Evolutionary conservation across 2,329 filamentous ascomycete genomes (phyloP).

Genomic region (Hypomyces perniciosus): DNA sequence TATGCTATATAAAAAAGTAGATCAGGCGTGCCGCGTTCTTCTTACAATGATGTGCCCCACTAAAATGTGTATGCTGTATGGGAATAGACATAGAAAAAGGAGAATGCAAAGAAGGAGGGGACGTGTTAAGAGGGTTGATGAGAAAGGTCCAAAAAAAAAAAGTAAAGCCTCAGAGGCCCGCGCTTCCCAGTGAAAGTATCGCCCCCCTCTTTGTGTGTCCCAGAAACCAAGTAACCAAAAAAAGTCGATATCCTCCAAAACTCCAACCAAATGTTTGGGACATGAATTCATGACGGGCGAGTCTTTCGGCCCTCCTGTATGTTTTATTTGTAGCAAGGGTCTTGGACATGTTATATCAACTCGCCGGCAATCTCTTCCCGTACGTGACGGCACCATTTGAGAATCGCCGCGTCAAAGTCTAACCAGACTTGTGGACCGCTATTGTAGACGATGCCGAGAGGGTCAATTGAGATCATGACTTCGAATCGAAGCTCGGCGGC

Average conservation of each 20-base stretch:
- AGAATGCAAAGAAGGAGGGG: not conserved
- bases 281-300: conserved; percentile 10
- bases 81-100: conserved; percentile 1
- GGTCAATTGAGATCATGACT: conserved; percentile 73
- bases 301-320: not conserved
- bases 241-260: not conserved
- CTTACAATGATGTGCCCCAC: conserved; percentile 2
- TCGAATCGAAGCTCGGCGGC: conserved; percentile 94
- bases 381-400: conserved; percentile 77
- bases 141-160: not conserved
- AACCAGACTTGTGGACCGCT: conserved; percentile 65
- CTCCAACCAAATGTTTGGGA: conserved; percentile 10
- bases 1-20: conserved; percentile 27
- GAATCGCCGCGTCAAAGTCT: conserved; percentile 75
- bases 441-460: conserved; percentile 78
- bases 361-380: conserved; percentile 78
- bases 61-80: conserved; percentile 2
- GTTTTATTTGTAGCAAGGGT: not conserved
- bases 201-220: not conserved
- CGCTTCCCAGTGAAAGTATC: not conserved
- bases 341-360: conserved; percentile 22
- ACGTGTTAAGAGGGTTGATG: not conserved
- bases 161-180: not conserved
- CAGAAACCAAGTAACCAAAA: conserved; percentile 4
- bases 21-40: conserved; percentile 14